Evolutionary conservation across 495 filamentous ascomycete species (phyloP).

Genomic region (Schizothecium vesticola): DNA sequence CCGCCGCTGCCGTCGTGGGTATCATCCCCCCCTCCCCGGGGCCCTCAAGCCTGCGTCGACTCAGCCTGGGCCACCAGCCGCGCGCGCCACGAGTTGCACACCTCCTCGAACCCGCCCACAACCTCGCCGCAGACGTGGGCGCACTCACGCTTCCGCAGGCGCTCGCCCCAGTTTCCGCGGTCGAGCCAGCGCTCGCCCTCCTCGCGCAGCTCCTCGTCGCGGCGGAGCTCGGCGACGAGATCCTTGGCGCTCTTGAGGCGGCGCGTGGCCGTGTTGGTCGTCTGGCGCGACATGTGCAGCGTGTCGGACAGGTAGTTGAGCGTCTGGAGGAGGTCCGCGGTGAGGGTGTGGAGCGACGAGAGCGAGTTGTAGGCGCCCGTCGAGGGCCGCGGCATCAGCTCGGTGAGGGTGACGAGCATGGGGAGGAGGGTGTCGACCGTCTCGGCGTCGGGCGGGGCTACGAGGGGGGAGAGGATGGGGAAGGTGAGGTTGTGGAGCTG

Average conservation of each 20-base stretch:
- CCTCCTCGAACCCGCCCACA: slow-evolving; percentile 83
- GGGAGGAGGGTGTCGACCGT: slow-evolving; percentile 62
- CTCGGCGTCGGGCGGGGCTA: slow-evolving; percentile 48
- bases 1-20: not conserved
- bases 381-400: slow-evolving; percentile 51
- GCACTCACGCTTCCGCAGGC: slow-evolving; percentile 68
- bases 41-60: not conserved
- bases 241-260: slow-evolving; percentile 70
- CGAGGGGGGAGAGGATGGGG: slow-evolving; percentile 59
- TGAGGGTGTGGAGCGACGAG: slow-evolving; percentile 57
- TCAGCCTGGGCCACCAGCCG: slow-evolving; percentile 46
- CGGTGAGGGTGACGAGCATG: slow-evolving; percentile 51
- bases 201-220: slow-evolving; percentile 75
- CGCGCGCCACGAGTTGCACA: slow-evolving; percentile 58
- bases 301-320: slow-evolving; percentile 86
- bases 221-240: slow-evolving; percentile 73
- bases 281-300: slow-evolving; percentile 88
- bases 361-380: slow-evolving; percentile 52
- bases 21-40: not conserved
- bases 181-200: slow-evolving; percentile 76
- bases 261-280: slow-evolving; percentile 70
- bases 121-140: slow-evolving; percentile 76
- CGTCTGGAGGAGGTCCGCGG: slow-evolving; percentile 69
- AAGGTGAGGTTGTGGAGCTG: slow-evolving; percentile 75
- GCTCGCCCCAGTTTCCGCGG: slow-evolving; percentile 71